Conservation (phyloP, 2,329 filamentous ascomycete species). For the Monascus ruber region DNA sequence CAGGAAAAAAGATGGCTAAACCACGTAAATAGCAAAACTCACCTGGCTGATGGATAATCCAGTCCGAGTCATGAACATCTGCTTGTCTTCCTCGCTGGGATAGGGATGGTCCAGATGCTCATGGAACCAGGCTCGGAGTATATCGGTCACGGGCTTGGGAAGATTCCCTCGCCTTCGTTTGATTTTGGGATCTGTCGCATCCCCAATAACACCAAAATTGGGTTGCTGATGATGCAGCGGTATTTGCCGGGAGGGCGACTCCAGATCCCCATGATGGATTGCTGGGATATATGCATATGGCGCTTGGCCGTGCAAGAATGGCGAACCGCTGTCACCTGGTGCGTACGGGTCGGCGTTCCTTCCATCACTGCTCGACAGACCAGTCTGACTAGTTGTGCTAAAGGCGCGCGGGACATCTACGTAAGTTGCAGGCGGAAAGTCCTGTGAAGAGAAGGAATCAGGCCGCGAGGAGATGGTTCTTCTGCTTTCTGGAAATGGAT, state of each 20-base stretch:
- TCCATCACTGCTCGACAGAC: constrained; percentile 12
- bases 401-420: constrained; percentile 3
- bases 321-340: no score
- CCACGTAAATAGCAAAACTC: constrained; percentile 5
- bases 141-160: constrained; percentile 80
- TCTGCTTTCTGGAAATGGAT: constrained; percentile 16
- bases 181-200: constrained; percentile 26
- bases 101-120: constrained; percentile 72
- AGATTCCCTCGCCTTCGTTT: constrained; percentile 66
- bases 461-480: constrained; percentile 10
- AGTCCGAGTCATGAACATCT: constrained; percentile 65
- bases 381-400: constrained; percentile 7
- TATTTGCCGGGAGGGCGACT: constrained; percentile 16
- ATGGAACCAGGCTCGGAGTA: constrained; percentile 68
- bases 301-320: neutral
- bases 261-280: constrained; percentile 17
- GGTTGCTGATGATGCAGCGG: constrained; percentile 20
- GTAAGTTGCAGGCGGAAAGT: constrained; percentile 11
- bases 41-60: constrained; percentile 62
- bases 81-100: constrained; percentile 78
- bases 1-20: constrained; percentile 2
- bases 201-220: constrained; percentile 28
- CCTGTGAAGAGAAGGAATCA: constrained; percentile 14
- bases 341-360: constrained; percentile 13
- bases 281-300: neutral